Evolutionary conservation across 2,329 filamentous ascomycete genomes (phyloP).

Genomic region (Neophaeococcomyces aloes): DNA sequence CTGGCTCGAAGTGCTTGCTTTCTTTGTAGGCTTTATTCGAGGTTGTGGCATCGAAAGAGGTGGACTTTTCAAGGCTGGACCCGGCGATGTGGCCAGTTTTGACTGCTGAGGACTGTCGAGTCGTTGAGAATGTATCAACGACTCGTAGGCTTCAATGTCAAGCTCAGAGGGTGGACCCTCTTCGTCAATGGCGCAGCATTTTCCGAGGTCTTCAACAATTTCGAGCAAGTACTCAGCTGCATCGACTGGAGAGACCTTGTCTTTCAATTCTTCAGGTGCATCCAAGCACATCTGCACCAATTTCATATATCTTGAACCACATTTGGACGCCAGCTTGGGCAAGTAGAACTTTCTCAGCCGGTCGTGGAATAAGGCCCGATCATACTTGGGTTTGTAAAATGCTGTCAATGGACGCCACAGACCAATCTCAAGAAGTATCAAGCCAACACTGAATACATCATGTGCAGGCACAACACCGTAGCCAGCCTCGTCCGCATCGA

Average conservation of each 20-base stretch:
- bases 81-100: neutral
- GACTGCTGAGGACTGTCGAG: constrained; percentile 1
- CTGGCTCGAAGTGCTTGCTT: neutral
- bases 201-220: constrained; percentile 18
- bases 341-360: constrained; percentile 54
- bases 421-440: constrained; percentile 53
- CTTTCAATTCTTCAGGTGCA: constrained; percentile 35
- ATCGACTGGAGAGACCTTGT: constrained; percentile 18
- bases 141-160: constrained; percentile 21
- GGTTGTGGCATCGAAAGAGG: neutral
- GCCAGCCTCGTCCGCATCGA: constrained; percentile 35
- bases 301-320: constrained; percentile 53
- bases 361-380: constrained; percentile 50
- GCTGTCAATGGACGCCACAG: constrained; percentile 53
- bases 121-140: constrained; percentile 11
- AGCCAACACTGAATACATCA: constrained; percentile 52
- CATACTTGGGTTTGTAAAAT: constrained; percentile 56
- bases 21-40: constrained; percentile 1
- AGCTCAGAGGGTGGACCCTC: constrained; percentile 18
- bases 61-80: neutral
- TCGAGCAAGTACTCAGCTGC: constrained; percentile 20
- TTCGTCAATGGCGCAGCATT: constrained; percentile 21
- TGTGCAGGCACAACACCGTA: constrained; percentile 29
- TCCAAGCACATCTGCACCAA: constrained; percentile 52
- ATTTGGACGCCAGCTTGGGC: constrained; percentile 51